These are phyloP conservation scores for Nyssa sinensis DNA, from an alignment of 148 eudicot genomes.

Conservation along the genomic window DNA sequence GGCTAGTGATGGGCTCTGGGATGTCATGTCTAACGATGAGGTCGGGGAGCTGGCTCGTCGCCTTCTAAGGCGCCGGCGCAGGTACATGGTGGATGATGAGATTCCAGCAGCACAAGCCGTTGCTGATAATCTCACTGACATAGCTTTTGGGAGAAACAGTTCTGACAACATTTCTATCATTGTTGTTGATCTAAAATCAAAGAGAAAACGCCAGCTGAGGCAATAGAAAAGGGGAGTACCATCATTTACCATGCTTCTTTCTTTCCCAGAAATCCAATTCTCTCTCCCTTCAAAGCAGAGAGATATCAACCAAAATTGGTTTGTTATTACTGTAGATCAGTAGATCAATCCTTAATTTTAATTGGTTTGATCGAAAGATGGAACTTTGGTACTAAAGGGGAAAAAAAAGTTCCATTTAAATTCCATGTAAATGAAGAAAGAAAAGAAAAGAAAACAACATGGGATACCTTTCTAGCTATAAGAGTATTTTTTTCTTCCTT, in stretches of 20 bases:
- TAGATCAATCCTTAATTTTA: slow-evolving; percentile 33
- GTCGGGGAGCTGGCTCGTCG: slow-evolving; percentile 72
- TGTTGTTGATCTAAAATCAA: slow-evolving; percentile 67
- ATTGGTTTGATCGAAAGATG: slow-evolving; percentile 31
- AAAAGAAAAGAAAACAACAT: neutral
- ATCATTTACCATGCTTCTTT: neutral
- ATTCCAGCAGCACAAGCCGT: slow-evolving; percentile 53
- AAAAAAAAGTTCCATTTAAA: neutral
- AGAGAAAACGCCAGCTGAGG: slow-evolving; percentile 46
- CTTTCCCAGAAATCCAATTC: neutral
- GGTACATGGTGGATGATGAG: slow-evolving; percentile 37
- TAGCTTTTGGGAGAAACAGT: slow-evolving; percentile 61
- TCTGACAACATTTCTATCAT: slow-evolving; percentile 70
- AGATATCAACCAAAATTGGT: slow-evolving; percentile 14
- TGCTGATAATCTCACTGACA: slow-evolving; percentile 61
- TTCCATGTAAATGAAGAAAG: too few relatives aligned
- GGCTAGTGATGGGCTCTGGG: slow-evolving; percentile 94
- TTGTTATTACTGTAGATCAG: slow-evolving; percentile 16
- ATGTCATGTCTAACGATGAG: slow-evolving; percentile 75
- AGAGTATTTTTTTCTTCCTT: neutral
- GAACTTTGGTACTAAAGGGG: too few relatives aligned
- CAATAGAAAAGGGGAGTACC: slow-evolving; percentile 17
- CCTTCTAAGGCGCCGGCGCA: slow-evolving; percentile 47
- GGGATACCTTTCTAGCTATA: neutral
- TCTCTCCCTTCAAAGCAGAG: too few relatives aligned